Evolutionary conservation across 2,329 filamentous ascomycete species (phyloP).

Genomic region (Elsinoe necatrix): DNA sequence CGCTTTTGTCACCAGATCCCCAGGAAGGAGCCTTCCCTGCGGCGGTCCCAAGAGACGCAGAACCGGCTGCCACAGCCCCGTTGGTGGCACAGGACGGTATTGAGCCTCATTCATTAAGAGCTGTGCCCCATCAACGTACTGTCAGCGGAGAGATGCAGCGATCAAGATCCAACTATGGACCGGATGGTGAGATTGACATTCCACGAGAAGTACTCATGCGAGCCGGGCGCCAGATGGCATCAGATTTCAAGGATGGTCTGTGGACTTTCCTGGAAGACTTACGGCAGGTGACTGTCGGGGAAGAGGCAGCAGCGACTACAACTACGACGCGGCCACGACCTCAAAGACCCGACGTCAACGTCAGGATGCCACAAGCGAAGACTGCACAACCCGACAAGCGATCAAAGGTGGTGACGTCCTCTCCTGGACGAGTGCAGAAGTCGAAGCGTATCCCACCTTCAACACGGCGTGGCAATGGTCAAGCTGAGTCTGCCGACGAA

Average conservation of each 20-base stretch:
- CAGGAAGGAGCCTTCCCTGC: background rate
- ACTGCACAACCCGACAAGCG: slow-evolving; percentile 2
- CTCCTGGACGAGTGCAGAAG: slow-evolving; percentile 14
- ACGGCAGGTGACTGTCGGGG: slow-evolving; percentile 87
- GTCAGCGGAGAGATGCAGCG: slow-evolving; percentile 13
- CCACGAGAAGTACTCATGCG: slow-evolving; percentile 45
- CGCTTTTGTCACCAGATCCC: slow-evolving; percentile 13
- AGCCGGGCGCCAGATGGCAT: slow-evolving; percentile 68
- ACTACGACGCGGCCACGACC: slow-evolving; percentile 12
- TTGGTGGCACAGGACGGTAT: slow-evolving; percentile 5
- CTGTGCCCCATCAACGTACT: slow-evolving; percentile 14
- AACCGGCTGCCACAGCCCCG: background rate
- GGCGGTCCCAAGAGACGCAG: background rate
- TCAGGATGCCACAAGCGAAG: slow-evolving; percentile 10
- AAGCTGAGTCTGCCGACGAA: slow-evolving; percentile 29
- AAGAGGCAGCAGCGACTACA: slow-evolving; percentile 56
- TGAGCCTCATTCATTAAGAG: slow-evolving; percentile 5
- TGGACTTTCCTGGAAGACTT: slow-evolving; percentile 96
- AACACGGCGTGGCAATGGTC: slow-evolving; percentile 3
- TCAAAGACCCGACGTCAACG: slow-evolving; percentile 10
- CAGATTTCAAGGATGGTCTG: slow-evolving; percentile 80
- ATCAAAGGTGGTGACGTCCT: background rate
- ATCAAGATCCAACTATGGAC: slow-evolving; percentile 16
- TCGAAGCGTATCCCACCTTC: background rate
- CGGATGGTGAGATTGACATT: slow-evolving; percentile 28